Evolutionary conservation across 192 early-diverging fungal genomes (phyloP).

Genomic region (Mycoemilia scoparia): DNA sequence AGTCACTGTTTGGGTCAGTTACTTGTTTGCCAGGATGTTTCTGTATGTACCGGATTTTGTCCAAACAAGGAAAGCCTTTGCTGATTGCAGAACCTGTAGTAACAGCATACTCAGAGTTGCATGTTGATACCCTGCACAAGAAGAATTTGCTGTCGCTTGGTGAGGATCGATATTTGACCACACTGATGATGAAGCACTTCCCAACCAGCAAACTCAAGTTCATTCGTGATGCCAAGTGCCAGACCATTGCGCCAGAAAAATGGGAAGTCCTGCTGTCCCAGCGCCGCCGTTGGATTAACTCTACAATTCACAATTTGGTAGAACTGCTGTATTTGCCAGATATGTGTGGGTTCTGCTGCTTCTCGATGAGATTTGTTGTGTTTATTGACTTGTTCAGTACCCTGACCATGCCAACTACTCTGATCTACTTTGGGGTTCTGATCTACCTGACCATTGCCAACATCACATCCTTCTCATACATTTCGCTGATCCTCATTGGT

Average conservation of each 20-base stretch:
- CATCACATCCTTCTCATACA: conserved; percentile 41
- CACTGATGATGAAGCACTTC: conserved; percentile 95
- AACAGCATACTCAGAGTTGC: conserved; percentile 76
- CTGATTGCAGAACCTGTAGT: conserved; percentile 66
- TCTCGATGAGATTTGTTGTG: conserved; percentile 96
- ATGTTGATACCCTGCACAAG: conserved; percentile 89
- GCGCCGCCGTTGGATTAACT: conserved; percentile 98
- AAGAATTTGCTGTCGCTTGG: conserved; percentile 93
- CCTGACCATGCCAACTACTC: conserved; percentile 56
- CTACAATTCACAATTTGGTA: conserved; percentile 89
- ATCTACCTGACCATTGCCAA: conserved; percentile 42
- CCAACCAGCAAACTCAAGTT: conserved; percentile 88
- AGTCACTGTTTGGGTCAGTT: conserved; percentile 63
- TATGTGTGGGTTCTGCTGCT: conserved; percentile 93
- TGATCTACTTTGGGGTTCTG: conserved; percentile 54
- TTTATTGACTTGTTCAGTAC: conserved; percentile 85
- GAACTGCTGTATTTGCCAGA: conserved; percentile 72
- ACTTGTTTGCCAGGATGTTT: conserved; percentile 80
- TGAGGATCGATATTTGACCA: conserved; percentile 95
- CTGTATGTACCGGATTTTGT: conserved; percentile 71
- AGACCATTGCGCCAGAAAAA: conserved; percentile 77
- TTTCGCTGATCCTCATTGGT: conserved; percentile 63
- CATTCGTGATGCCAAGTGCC: conserved; percentile 73
- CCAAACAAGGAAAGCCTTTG: conserved; percentile 42
- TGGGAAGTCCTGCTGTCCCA: conserved; percentile 85